These are phyloP conservation scores for Scutellaria galericulata DNA, from an alignment of 257 asterid genomes.

Conservation along the genomic window DNA sequence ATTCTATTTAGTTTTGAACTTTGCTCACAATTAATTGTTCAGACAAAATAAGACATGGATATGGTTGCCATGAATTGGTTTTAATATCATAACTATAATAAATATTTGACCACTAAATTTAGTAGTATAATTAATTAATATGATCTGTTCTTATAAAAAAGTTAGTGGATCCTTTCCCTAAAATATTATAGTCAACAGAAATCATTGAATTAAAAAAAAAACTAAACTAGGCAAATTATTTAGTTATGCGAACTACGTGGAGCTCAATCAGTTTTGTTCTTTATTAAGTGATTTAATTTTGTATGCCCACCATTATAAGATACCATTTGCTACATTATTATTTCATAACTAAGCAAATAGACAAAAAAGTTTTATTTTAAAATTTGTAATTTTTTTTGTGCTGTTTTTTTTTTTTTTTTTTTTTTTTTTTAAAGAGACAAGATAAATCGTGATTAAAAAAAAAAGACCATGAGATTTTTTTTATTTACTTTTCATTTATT, in stretches of 20 bases:
- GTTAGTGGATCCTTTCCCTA: neutral
- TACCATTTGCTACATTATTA: neutral
- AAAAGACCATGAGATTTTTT: no score
- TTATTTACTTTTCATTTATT: no score
- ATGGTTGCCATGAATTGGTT: slow-evolving; percentile 1
- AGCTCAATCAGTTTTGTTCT: neutral
- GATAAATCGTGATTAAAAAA: no score
- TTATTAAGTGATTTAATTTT: no score
- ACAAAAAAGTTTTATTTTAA: no score
- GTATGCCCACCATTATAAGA: neutral
- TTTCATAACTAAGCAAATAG: neutral
- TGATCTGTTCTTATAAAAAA: slow-evolving; percentile 6
- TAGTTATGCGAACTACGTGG: neutral
- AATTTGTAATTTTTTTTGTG: no score
- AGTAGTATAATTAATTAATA: neutral
- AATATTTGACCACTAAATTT: slow-evolving; percentile 16
- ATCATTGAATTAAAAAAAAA: neutral
- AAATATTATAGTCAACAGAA: neutral
- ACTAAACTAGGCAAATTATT: neutral
- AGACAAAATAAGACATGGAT: neutral
- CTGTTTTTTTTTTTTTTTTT: neutral
- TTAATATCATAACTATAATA: neutral
- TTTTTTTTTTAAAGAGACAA: neutral
- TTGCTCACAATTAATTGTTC: no score
- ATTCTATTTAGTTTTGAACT: no score